Conservation (phyloP, 1,284 basidiomycete species). For the Trametes versicolor region DNA sequence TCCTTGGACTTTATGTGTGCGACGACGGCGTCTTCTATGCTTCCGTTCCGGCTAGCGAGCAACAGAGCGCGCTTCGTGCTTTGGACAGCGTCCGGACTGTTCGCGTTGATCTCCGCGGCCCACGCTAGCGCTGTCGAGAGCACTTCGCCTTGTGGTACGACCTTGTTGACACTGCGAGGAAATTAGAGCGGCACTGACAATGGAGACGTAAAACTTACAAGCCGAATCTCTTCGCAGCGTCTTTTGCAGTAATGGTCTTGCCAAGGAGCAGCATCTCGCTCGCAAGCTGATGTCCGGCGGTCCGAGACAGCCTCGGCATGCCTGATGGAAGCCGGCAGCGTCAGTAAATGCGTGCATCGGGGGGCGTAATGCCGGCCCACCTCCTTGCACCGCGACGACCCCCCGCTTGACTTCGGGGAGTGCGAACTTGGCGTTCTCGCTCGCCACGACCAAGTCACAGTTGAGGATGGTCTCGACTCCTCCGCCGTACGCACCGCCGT, state of each 20-base stretch:
- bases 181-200: conserved; percentile 10
- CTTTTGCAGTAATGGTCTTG: conserved; percentile 68
- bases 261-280: conserved; percentile 84
- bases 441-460: conserved; percentile 86
- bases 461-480: conserved; percentile 85
- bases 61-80: conserved; percentile 78
- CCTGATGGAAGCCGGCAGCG: conserved; percentile 46
- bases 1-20: conserved; percentile 60
- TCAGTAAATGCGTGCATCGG: neutral
- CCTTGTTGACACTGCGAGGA: conserved; percentile 66
- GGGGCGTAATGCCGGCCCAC: conserved; percentile 43
- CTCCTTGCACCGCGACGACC: conserved; percentile 80
- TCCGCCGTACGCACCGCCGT: conserved; percentile 84
- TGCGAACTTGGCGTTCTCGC: conserved; percentile 74
- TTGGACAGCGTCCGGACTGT: conserved; percentile 86
- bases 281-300: conserved; percentile 79
- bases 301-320: conserved; percentile 70
- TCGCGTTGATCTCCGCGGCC: conserved; percentile 68
- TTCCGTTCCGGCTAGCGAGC: conserved; percentile 59
- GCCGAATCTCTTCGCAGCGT: conserved; percentile 76
- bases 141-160: conserved; percentile 67
- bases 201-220: conserved; percentile 60
- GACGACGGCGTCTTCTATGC: conserved; percentile 63
- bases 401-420: conserved; percentile 87
- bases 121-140: conserved; percentile 70